A percentile compares a stretch with the other conserved stretches of the same genome.
These are phyloP conservation scores for Trichothecium sympodiale DNA, from an alignment of 2,329 filamentous ascomycete species.

Conservation along the genomic window DNA sequence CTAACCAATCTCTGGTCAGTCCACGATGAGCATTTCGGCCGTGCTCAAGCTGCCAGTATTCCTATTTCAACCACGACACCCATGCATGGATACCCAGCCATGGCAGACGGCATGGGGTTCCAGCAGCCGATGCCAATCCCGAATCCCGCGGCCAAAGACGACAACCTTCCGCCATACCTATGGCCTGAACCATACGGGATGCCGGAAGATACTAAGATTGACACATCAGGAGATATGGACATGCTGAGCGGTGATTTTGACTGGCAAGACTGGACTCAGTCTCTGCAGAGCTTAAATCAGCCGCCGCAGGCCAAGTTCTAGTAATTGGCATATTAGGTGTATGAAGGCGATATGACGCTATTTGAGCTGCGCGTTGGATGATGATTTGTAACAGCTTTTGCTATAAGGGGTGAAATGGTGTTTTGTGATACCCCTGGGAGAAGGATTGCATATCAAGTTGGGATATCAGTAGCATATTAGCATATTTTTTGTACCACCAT, in stretches of 20 bases:
- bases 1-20: constrained; percentile 23
- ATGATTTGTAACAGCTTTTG: no score
- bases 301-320: background rate
- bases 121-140: constrained; percentile 12
- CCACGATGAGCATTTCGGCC: background rate
- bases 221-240: constrained; percentile 15
- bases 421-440: no score
- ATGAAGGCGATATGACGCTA: background rate
- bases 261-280: constrained; percentile 38
- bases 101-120: constrained; percentile 9
- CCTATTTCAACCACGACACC: constrained; percentile 7
- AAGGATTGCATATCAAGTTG: no score
- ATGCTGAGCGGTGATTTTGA: constrained; percentile 32
- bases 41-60: constrained; percentile 1
- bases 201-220: constrained; percentile 10
- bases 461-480: no score
- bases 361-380: no score
- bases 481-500: no score
- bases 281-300: constrained; percentile 4
- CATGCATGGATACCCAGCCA: background rate
- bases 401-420: no score
- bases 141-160: constrained; percentile 13
- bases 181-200: constrained; percentile 25
- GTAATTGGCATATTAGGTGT: no score
- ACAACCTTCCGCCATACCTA: constrained; percentile 27